Conservation (phyloP, 2,329 filamentous ascomycete species). For the Curvularia verruculosa region DNA sequence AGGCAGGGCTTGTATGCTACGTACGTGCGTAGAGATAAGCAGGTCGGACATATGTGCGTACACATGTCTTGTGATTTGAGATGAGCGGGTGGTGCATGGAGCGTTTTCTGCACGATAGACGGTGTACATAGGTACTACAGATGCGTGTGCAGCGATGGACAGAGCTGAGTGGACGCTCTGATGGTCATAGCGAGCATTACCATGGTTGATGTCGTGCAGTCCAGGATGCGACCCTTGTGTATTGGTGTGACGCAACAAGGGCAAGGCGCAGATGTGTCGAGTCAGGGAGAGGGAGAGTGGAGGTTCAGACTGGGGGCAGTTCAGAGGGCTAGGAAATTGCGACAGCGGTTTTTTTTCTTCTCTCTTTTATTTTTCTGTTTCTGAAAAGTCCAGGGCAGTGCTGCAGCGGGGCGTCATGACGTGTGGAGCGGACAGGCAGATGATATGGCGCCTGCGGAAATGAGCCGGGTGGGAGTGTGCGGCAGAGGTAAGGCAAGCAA, state of each 20-base stretch:
- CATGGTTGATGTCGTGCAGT: slow-evolving; percentile 22
- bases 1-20: background rate
- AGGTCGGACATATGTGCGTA: no score
- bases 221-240: slow-evolving; percentile 7
- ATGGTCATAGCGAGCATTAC: slow-evolving; percentile 4
- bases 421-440: background rate
- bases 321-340: slow-evolving; percentile 7
- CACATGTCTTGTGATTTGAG: no score
- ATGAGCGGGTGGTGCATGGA: background rate
- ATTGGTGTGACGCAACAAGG: slow-evolving; percentile 9
- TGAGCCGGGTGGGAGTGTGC: slow-evolving; percentile 11
- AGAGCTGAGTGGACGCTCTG: background rate
- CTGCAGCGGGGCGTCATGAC: slow-evolving; percentile 7
- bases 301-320: background rate
- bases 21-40: no score
- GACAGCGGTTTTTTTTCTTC: slow-evolving; percentile 1
- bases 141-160: background rate
- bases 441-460: slow-evolving; percentile 3
- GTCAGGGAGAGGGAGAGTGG: background rate
- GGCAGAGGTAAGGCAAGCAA: background rate
- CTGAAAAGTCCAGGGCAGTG: background rate
- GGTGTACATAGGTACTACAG: no score
- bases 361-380: background rate
- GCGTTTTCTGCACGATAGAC: background rate
- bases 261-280: slow-evolving; percentile 2